Evolutionary conservation across 495 filamentous ascomycete genomes (phyloP).

Genomic region (Wilcoxina mikolae): DNA sequence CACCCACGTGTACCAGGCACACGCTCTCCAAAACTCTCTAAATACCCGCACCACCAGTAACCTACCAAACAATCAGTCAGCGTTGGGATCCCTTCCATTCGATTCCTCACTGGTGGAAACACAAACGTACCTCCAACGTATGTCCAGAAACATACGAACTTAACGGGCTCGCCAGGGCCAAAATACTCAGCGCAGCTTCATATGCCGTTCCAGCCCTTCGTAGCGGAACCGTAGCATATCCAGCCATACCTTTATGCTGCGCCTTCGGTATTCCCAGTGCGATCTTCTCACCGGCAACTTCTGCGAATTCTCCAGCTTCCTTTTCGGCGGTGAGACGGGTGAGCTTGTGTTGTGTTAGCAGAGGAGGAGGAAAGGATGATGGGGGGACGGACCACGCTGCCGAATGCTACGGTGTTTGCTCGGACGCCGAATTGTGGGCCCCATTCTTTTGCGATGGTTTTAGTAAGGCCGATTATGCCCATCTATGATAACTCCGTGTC

Average conservation of each 20-base stretch:
- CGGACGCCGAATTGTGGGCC: slow-evolving; percentile 70
- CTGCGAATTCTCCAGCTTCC: slow-evolving; percentile 63
- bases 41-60: slow-evolving; percentile 68
- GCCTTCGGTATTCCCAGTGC: slow-evolving; percentile 51
- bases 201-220: slow-evolving; percentile 58
- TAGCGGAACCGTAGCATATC: slow-evolving; percentile 57
- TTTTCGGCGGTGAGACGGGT: slow-evolving; percentile 68
- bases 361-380: neutral
- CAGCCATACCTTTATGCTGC: slow-evolving; percentile 27
- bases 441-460: slow-evolving; percentile 87
- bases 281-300: slow-evolving; percentile 62
- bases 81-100: too few relatives aligned
- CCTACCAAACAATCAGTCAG: slow-evolving; percentile 4
- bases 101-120: too few relatives aligned
- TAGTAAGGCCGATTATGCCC: slow-evolving; percentile 61
- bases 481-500: too few relatives aligned
- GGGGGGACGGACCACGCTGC: slow-evolving; percentile 40
- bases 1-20: too few relatives aligned
- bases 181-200: slow-evolving; percentile 62
- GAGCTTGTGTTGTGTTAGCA: neutral
- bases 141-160: slow-evolving; percentile 73
- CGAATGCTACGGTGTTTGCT: slow-evolving; percentile 71
- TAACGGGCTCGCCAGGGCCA: slow-evolving; percentile 65
- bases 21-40: slow-evolving; percentile 31
- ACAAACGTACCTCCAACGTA: slow-evolving; percentile 63